These are phyloP conservation scores for Tetrahymena borealis DNA, from an alignment of 73 alveolate species.

Conservation along the genomic window DNA sequence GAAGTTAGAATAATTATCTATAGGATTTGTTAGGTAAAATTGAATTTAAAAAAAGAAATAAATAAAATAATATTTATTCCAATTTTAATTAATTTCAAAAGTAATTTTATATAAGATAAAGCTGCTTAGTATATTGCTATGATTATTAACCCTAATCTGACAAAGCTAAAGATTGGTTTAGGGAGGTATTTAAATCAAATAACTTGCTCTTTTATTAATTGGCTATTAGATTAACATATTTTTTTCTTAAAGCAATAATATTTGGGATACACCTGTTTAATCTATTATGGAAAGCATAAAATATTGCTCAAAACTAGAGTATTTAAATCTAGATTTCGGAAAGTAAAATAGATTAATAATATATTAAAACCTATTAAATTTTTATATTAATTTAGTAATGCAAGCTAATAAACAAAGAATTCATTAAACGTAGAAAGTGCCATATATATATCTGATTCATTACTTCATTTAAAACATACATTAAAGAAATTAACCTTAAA, in stretches of 20 bases:
- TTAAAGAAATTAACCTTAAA: not conserved
- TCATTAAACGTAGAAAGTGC: not conserved
- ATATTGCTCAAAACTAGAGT: not conserved
- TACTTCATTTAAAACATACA: not conserved
- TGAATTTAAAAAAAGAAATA: too few species aligned
- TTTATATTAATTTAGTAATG: not conserved
- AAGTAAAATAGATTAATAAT: not conserved
- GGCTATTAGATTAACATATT: not conserved
- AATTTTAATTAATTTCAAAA: too few species aligned
- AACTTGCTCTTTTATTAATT: not conserved
- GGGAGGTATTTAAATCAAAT: not conserved
- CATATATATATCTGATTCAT: not conserved
- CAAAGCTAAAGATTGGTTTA: not conserved
- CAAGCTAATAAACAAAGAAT: not conserved
- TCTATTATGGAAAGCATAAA: not conserved
- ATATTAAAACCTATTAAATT: not conserved
- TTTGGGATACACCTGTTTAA: not conserved
- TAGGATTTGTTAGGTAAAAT: not conserved
- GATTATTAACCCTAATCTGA: not conserved
- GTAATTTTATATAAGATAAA: not conserved
- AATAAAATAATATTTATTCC: too few species aligned
- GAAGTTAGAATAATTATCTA: not conserved
- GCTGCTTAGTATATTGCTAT: not conserved
- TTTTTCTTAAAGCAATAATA: not conserved
- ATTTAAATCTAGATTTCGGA: not conserved